Percentiles rank a stretch among this genome's conserved stretches.
These are phyloP conservation scores for Anthoceros angustus DNA, from an alignment of 225 moss, liverwort and hornwort genomes.

Conservation along the genomic window DNA sequence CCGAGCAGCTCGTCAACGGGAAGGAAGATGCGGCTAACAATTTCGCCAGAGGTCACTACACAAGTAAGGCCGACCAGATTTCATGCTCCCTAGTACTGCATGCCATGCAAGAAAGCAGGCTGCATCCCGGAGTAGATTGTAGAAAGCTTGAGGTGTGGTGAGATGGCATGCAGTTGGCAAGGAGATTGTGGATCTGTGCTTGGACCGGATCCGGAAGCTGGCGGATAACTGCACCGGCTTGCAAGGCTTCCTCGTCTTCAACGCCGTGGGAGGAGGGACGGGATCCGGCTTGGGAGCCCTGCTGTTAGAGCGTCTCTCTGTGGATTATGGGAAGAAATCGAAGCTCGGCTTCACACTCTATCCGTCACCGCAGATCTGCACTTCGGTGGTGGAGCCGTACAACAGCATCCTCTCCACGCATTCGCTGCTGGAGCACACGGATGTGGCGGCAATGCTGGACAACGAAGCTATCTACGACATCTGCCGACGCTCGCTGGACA, in stretches of 20 bases:
- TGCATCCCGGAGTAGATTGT: neutral
- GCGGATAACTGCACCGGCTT: slow-evolving; percentile 1
- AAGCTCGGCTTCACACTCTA: slow-evolving; percentile 5
- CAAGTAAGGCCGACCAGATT: neutral
- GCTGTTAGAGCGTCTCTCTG: neutral
- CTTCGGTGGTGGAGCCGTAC: slow-evolving; percentile 2
- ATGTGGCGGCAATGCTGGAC: slow-evolving; percentile 4
- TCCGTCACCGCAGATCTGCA: slow-evolving; percentile 3
- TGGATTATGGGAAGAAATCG: slow-evolving; percentile 1
- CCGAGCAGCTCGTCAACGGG: slow-evolving; percentile 1
- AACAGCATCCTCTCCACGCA: neutral
- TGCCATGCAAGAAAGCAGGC: too few species aligned
- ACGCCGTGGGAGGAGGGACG: neutral
- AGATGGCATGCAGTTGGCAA: neutral
- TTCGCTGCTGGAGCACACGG: slow-evolving; percentile 4
- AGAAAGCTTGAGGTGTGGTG: neutral
- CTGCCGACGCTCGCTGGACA: slow-evolving; percentile 2
- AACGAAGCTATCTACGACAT: slow-evolving; percentile 1
- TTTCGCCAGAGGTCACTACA: slow-evolving; percentile 4
- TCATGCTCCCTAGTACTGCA: neutral
- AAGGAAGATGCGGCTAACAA: slow-evolving; percentile 4
- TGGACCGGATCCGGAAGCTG: slow-evolving; percentile 2
- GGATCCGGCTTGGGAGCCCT: slow-evolving; percentile 4
- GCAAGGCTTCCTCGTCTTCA: slow-evolving; percentile 2
- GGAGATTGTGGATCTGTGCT: slow-evolving; percentile 2